These are phyloP conservation scores for Stereum hirsutum DNA, from an alignment of 1,284 basidiomycete species.

Conservation along the genomic window DNA sequence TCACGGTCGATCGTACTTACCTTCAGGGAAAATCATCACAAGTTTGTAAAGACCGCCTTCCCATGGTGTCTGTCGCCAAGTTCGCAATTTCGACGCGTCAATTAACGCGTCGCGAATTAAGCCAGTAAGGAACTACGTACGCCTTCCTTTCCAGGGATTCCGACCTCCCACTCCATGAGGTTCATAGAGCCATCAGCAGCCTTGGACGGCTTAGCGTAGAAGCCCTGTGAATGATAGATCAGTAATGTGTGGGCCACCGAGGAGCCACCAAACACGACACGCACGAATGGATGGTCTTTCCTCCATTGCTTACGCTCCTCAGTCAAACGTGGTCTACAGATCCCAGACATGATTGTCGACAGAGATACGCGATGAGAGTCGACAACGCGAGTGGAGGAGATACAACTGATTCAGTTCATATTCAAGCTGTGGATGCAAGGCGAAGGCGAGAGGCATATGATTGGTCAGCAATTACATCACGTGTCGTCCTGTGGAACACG, in stretches of 20 bases:
- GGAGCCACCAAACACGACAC: slow-evolving; percentile 24
- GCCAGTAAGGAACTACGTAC: slow-evolving; percentile 40
- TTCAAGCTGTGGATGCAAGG: too few species aligned
- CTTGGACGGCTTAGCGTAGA: slow-evolving; percentile 91
- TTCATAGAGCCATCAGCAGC: slow-evolving; percentile 90
- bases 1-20: slow-evolving; percentile 30
- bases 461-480: too few species aligned
- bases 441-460: too few species aligned
- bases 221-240: slow-evolving; percentile 56
- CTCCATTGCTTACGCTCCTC: slow-evolving; percentile 99
- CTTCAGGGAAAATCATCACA: slow-evolving; percentile 91
- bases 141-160: slow-evolving; percentile 79
- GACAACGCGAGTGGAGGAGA: too few species aligned
- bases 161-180: slow-evolving; percentile 97
- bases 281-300: slow-evolving; percentile 97
- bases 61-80: slow-evolving; percentile 94
- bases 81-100: slow-evolving; percentile 11
- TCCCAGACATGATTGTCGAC: slow-evolving; percentile 49
- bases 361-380: not conserved
- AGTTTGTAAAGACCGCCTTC: slow-evolving; percentile 94
- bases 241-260: slow-evolving; percentile 1
- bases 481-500: too few species aligned
- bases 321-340: slow-evolving; percentile 78
- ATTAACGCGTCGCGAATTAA: slow-evolving; percentile 13
- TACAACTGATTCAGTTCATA: too few species aligned